Evolutionary conservation across 371 early-diverging fungal genomes (phyloP), one percentile per base, ranked within the genome.

Genomic region (Apophysomyces ossiformis): DNA sequence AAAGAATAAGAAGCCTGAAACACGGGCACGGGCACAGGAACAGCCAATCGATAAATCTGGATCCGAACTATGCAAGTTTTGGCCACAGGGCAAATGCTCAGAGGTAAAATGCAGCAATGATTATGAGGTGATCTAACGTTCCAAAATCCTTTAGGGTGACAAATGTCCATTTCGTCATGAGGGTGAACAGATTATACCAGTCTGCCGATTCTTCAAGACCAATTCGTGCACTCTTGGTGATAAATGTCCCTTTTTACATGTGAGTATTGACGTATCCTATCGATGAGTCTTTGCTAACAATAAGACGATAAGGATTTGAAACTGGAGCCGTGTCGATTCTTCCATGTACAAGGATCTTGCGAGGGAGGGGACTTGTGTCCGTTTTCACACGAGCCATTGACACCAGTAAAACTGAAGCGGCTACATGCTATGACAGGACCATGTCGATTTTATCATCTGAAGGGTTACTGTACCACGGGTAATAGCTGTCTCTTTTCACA

Each of bases 321-420:
- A 26, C 1, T 67, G 15, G 75, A 78, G 18, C 79, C 82, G 2
- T 81, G 82, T 63, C 69, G 76, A 18, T 78, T 78, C 47, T 77
- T 62, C 18, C 72, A 73, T 45, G 43, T 81, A 37, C 60, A 69
- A 7, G 72, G 70, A 4, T 58, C 12, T 1, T 81, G 82, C 46
- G 61, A 64, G 2, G 38, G 64, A 0, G 73, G 67, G 0, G 57
- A 67, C 0, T 3, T 5, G 0, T 81, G 82, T 13, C 72, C 73
- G 0, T 81, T 71, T 62, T 75, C 75, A 4, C 82, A 81, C 12
- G 75, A 60, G 4, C 65, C 69, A 7, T 59, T 78, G 5, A 68
- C 61, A 1, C 35, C 54, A 4, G 64, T 63, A 1, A 7, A 37
- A n/a, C 46, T 63, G 8, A 15, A 16, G 6, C 57, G 66, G 13